Conservation (phyloP, 1,284 basidiomycete genomes). For the Trichosporon sp. region DNA sequence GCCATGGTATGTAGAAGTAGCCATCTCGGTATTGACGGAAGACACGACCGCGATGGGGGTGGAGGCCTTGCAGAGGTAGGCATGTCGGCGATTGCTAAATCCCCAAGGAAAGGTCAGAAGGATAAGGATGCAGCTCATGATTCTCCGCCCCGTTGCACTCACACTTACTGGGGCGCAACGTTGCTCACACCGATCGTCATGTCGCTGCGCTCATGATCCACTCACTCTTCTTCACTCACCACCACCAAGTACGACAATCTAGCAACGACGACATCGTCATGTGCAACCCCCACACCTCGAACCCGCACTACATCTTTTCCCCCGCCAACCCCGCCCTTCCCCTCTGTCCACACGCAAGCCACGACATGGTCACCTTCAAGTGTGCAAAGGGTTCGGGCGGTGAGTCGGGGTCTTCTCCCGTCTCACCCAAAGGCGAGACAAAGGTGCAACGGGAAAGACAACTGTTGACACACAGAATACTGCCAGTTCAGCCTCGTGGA, state of each 20-base stretch:
- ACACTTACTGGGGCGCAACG: not conserved
- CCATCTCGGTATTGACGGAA: not conserved
- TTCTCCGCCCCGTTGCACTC: not conserved
- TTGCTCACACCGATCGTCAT: not conserved
- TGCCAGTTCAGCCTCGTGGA: not conserved
- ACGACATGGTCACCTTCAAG: not conserved
- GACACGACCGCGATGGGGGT: not conserved
- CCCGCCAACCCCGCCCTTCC: not conserved
- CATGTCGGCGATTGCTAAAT: no score
- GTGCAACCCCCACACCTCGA: not conserved
- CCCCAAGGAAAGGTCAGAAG: not conserved
- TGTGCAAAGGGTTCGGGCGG: not conserved
- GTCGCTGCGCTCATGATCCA: not conserved
- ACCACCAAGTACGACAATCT: no score
- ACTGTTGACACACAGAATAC: not conserved
- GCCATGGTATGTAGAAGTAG: constrained; percentile 7
- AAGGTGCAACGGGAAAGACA: no score
- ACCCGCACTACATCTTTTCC: not conserved
- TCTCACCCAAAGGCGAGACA: no score
- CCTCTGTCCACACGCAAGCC: not conserved
- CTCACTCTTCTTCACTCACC: not conserved
- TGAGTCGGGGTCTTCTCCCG: not conserved
- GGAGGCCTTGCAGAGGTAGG: not conserved
- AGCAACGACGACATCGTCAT: not conserved
- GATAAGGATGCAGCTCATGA: not conserved